These are phyloP conservation scores for Orbilia quercus DNA, from an alignment of 2,329 filamentous ascomycete species.

Conservation along the genomic window DNA sequence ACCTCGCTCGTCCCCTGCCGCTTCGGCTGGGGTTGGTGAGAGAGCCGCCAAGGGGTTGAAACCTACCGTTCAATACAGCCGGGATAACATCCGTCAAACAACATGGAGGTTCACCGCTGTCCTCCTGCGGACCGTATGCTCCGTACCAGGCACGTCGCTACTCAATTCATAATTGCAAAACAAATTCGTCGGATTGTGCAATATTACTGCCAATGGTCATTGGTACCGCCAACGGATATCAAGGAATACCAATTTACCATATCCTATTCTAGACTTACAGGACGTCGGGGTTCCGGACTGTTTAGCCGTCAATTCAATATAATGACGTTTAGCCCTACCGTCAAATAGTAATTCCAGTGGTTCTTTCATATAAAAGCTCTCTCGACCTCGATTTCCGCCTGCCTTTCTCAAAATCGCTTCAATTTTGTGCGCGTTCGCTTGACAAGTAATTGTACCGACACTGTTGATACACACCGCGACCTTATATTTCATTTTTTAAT, in stretches of 20 bases:
- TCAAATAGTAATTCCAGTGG: neutral
- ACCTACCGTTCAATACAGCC: slow-evolving; percentile 35
- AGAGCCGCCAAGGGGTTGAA: slow-evolving; percentile 55
- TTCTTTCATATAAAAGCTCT: slow-evolving; percentile 47
- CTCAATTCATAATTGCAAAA: slow-evolving; percentile 43
- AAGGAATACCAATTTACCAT: slow-evolving; percentile 4
- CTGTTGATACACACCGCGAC: slow-evolving; percentile 11
- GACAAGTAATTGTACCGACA: neutral
- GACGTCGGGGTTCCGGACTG: slow-evolving; percentile 51
- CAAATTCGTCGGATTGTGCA: slow-evolving; percentile 20
- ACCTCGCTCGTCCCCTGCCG: slow-evolving; percentile 17
- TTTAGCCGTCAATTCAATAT: slow-evolving; percentile 45
- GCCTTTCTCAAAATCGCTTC: slow-evolving; percentile 23
- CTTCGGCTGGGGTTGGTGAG: slow-evolving; percentile 21
- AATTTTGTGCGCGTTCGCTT: slow-evolving; percentile 1
- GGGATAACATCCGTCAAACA: slow-evolving; percentile 56
- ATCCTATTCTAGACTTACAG: slow-evolving; percentile 8
- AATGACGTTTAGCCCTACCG: slow-evolving; percentile 10
- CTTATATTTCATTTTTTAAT: slow-evolving; percentile 1
- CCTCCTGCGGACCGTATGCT: slow-evolving; percentile 47
- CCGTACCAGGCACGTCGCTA: slow-evolving; percentile 29
- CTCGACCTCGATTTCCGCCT: slow-evolving; percentile 20
- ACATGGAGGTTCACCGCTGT: slow-evolving; percentile 24
- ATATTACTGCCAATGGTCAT: slow-evolving; percentile 13
- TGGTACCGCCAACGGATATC: slow-evolving; percentile 5